Conservation (phyloP, 1,284 basidiomycete species). For the Microbotryum scabiosae region DNA sequence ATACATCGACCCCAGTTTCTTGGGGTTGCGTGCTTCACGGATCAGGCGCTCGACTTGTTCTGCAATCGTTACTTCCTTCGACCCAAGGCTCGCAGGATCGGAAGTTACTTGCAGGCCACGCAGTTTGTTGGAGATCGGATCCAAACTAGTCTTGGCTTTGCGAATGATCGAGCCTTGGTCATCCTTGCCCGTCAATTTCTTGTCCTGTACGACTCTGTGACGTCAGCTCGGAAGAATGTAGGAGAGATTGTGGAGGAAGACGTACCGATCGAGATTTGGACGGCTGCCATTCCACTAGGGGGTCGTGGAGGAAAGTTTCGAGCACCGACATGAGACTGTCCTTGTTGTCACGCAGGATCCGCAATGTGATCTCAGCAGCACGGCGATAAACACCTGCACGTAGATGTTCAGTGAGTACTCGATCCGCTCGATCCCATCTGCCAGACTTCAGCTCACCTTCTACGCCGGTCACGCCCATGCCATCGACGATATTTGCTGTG, state of each 20-base stretch:
- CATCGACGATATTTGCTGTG: conserved; percentile 90
- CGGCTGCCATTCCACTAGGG: conserved; percentile 91
- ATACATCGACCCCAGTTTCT: conserved; percentile 59
- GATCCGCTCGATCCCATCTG: background rate
- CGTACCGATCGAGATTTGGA: conserved; percentile 38
- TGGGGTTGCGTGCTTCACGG: conserved; percentile 65
- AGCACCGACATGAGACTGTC: conserved; percentile 93
- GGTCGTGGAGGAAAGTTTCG: conserved; percentile 96
- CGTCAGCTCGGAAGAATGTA: background rate
- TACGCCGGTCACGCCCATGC: conserved; percentile 83
- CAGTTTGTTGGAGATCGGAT: conserved; percentile 74
- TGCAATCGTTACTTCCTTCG: conserved; percentile 64
- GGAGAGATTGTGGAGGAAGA: background rate
- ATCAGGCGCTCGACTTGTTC: conserved; percentile 85
- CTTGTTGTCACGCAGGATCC: conserved; percentile 78
- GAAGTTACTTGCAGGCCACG: conserved; percentile 56
- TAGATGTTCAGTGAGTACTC: background rate
- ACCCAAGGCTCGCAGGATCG: conserved; percentile 47
- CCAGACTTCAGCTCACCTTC: conserved; percentile 54
- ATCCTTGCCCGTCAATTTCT: conserved; percentile 33
- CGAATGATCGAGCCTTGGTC: conserved; percentile 7
- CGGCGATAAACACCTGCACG: conserved; percentile 74
- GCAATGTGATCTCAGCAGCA: conserved; percentile 84
- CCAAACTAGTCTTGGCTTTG: conserved; percentile 53
- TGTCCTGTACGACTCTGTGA: background rate